Base-by-base conservation (phyloP, 352 stramenopile genomes). In the Thalassiosira allenii region DNA sequence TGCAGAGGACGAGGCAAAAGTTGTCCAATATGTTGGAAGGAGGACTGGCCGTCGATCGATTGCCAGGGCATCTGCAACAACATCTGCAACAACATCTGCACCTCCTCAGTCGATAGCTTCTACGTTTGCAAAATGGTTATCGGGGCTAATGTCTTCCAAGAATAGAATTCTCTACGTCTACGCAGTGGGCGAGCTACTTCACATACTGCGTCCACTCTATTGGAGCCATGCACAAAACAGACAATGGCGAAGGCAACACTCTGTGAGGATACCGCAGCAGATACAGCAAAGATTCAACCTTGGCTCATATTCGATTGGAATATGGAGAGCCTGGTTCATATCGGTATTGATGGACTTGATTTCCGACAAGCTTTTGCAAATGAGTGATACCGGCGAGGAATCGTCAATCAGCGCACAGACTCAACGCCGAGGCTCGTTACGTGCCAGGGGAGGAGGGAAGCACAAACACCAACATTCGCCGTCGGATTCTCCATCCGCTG, bases 141-240 rank as follows among this genome's bases (percentile, higher is more conserved):
- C 34, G 0, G 27, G 20, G 11, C 1, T 58, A 2, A 44, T 40
- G 25, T 51, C 64, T 12, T 57, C 23, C 17, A 49, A 57, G 29
- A 62, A 59, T 40, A 74, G 70, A 37, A 64, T 81, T 17, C 14
- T 75, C 0, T 81, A 75, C 41, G 47, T 72, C 22, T 65, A 85
- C 25, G 61, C 66, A 22, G 27, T 79, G n/a, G 77, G 77, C 53
- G 77, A 85, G 59, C 47, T 81, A 5, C 66, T 85, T 41, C 70
- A 85, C 51, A 72, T 85, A 47, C 47, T 85, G 20, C 69, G 77
- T 43, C 77, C 77, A 30, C 71, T 81, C 32, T 85, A 85, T 61
- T 85, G 77, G 77, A 85, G 77, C 53, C 23, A 51, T 65, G 61
- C 77, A 27, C 64, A 80, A 65, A 70, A 51, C 40, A 51, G 29